A percentile compares a stretch with the other conserved stretches of the same genome.
Evolutionary conservation across 768 basidiomycete species (phyloP).

Genomic region (Pleurotus pulmonarius): DNA sequence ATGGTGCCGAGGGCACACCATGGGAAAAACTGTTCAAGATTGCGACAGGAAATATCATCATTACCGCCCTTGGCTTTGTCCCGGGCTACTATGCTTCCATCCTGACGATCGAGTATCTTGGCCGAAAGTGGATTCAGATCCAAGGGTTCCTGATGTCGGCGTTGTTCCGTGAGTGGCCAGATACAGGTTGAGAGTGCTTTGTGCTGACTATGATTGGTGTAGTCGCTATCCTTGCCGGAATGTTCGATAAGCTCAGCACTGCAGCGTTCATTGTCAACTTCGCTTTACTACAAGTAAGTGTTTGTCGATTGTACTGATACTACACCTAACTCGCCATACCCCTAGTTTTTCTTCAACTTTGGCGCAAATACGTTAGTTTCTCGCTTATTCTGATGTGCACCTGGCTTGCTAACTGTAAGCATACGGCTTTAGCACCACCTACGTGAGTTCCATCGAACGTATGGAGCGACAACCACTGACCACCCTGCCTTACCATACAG

Average conservation of each 20-base stretch:
- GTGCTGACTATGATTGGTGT: not conserved
- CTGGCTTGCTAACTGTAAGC: not conserved
- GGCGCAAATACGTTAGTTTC: constrained; percentile 61
- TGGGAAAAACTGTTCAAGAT: constrained; percentile 53
- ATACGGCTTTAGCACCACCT: constrained; percentile 39
- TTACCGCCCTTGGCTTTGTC: constrained; percentile 67
- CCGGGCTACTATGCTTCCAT: constrained; percentile 73
- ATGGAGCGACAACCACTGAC: not conserved
- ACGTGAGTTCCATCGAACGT: constrained; percentile 32
- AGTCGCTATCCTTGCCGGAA: constrained; percentile 72
- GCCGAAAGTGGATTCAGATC: constrained; percentile 73
- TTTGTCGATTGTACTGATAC: not conserved
- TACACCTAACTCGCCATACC: not conserved
- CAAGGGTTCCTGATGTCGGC: constrained; percentile 72
- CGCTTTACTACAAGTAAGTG: constrained; percentile 53
- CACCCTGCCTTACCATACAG: constrained; percentile 20
- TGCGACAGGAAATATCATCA: constrained; percentile 49
- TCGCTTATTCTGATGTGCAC: not conserved
- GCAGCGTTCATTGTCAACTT: constrained; percentile 70
- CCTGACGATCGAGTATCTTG: constrained; percentile 67
- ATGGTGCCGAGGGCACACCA: constrained; percentile 40
- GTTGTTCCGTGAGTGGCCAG: constrained; percentile 48
- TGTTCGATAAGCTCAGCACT: constrained; percentile 53
- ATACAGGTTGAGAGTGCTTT: no score
- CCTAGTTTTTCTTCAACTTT: constrained; percentile 78